Evolutionary conservation across 2,329 filamentous ascomycete species (phyloP), one percentile per base, ranked within the genome.

Genomic region (Waltergamsia citrina): DNA sequence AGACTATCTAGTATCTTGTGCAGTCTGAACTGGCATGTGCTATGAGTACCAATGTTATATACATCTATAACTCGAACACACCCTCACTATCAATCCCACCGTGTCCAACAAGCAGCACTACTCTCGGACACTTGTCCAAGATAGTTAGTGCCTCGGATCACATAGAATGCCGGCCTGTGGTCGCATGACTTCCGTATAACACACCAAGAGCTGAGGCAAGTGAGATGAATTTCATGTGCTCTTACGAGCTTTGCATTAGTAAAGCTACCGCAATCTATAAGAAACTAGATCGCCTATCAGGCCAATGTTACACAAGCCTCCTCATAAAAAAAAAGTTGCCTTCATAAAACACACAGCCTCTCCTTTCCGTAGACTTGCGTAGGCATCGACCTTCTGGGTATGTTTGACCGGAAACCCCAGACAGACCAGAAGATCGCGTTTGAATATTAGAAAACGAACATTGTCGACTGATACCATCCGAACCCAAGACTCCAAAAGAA

Each of bases 401-500:
- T 20, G 29, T 21, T 32, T n/a, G 20, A 12, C 14, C 27, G 32
- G 20, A 21, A 25, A 11, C 32, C 23, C 12, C 32, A 22, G 29
- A 30, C 15, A 32, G 29, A 32, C 7, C 6, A 34, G 8, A 16
- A 34, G 33, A 33, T 35, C 19, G 34, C 27, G 29, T 34, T 22
- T 38, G 34, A 26, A 39, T 41, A 44, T 44, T 42, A 34, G 37
- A 42, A 34, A n/a, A 42, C 18, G 29, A 51, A 52, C 56, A 54
- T 49, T 52, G 50, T 57, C 48, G 49, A 53, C 52, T 52, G 45
- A 48, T 53, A 47, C 48, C 52, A 45, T 53, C 52, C 51, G 54
- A 56, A 56, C 46, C 56, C 56, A 56, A 45, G 54, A 60, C 57
- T 60, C 57, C 56, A 48, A 52, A 49, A 54, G 32, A 58, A 56